phyloP scores from a whole-genome alignment of 352 stramenopile genomes.

The Phytopythium litorale region DNA sequence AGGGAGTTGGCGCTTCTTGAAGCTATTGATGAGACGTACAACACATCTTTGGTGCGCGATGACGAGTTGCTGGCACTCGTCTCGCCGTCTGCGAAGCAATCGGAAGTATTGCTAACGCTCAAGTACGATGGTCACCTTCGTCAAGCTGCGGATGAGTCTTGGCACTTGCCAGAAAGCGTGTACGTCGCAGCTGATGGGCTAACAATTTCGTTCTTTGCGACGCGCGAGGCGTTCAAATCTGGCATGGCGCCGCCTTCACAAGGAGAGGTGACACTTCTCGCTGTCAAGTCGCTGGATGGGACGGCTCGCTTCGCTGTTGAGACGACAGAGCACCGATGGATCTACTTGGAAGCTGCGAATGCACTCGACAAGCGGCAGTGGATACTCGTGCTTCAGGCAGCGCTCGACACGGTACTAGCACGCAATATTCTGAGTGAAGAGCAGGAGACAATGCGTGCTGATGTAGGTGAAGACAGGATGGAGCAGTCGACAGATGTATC shows the following conservation, averaged over 20 bases:
- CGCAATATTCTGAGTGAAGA: conserved; percentile 46
- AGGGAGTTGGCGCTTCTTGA: conserved; percentile 44
- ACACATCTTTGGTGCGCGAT: conserved; percentile 24
- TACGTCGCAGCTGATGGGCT: conserved; percentile 48
- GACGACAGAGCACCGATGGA: conserved; percentile 43
- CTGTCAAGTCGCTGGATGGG: conserved; percentile 21
- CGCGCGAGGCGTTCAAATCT: conserved; percentile 55
- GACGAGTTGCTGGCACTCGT: conserved; percentile 27
- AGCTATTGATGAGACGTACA: conserved; percentile 44
- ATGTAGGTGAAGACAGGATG: not conserved
- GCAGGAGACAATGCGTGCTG: conserved; percentile 7
- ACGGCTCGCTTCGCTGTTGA: conserved; percentile 41
- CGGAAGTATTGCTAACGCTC: conserved; percentile 24
- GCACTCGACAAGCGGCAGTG: conserved; percentile 36
- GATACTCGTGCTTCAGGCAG: conserved; percentile 47
- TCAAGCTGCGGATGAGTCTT: conserved; percentile 26
- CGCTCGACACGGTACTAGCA: conserved; percentile 42
- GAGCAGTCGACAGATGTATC: not conserved
- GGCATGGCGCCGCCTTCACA: conserved; percentile 12
- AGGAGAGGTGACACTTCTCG: conserved; percentile 25
- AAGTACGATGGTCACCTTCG: conserved; percentile 37
- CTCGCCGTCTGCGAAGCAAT: conserved; percentile 24
- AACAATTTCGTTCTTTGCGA: conserved; percentile 45
- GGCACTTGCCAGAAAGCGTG: conserved; percentile 31
- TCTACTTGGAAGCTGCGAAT: conserved; percentile 39